These are phyloP conservation scores for Silene uniflora DNA, from an alignment of 148 eudicot species.

Conservation along the genomic window DNA sequence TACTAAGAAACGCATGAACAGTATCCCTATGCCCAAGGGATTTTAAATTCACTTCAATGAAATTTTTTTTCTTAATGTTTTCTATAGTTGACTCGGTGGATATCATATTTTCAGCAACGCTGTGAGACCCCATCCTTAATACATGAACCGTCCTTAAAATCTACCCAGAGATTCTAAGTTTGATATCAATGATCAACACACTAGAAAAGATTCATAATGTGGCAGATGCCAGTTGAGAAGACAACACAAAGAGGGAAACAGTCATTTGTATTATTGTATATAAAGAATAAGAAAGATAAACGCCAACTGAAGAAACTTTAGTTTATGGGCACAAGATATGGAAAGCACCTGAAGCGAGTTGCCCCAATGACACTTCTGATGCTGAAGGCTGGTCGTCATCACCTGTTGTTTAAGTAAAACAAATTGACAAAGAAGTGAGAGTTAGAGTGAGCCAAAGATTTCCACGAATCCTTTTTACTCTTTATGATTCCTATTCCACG, in stretches of 20 bases:
- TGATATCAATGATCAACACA: neutral
- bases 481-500: neutral
- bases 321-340: slow-evolving; percentile 1
- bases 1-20: neutral
- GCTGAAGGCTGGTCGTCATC: slow-evolving; percentile 41
- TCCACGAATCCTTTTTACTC: neutral
- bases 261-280: neutral
- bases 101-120: neutral
- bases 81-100: neutral
- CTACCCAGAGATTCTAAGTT: neutral
- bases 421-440: neutral
- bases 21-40: neutral
- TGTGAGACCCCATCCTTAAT: neutral
- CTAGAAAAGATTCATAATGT: neutral
- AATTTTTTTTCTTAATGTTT: neutral
- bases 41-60: neutral
- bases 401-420: slow-evolving; percentile 36
- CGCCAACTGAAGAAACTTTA: neutral
- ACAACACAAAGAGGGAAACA: neutral
- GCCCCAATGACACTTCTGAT: slow-evolving; percentile 27
- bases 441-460: neutral
- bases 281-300: neutral
- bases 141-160: neutral
- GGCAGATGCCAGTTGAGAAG: neutral
- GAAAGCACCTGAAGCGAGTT: slow-evolving; percentile 39